Base-by-base conservation (phyloP, 495 filamentous ascomycete species). In the Aspergillus bridgeri region DNA sequence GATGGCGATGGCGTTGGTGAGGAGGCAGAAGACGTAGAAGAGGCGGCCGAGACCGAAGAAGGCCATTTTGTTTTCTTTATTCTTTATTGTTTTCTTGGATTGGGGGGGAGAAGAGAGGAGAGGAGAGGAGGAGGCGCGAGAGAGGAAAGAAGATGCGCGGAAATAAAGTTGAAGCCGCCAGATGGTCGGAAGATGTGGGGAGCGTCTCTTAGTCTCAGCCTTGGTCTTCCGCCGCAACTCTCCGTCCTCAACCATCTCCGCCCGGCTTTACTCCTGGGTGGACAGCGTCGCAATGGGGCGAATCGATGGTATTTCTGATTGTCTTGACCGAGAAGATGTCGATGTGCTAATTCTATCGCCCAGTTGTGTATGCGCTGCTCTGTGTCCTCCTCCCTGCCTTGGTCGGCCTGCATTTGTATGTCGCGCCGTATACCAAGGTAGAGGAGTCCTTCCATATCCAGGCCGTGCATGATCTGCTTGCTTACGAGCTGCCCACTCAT, bases 371-470 rank as follows among this genome's bases (percentile, higher is more conserved):
- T 52, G 64, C 46, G 52, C 58, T 83, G 29, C 74, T 87, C 43
- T 74, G 71, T 17, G 68, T 82, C 56, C 71, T 83, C 25, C 81
- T 96, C 56, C 87, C 89, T 2, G 60, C 69, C 2, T 68, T 91
- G 38, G 82, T 96, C 60, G 67, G 92, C 19, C 50, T 90, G 23
- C 93, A 99, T 70, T 82, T 96, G 50, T 58, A 85, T 54, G 71
- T 83, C 8, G 86, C 95, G 17, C 95, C 94, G 1, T 97, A 94
- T 76, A 97, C 95, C 49, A 99, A 99, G 72, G 95, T 99, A 54
- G 94, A 99, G 69, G 94, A 99, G 75, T 97, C 92, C 0, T 99
- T 99, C 82, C 96, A 96, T 63, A 85, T 98, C 52, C 94, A 99
- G 69, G 94, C 94, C 0, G 86, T 86, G 6, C 95, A 98, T 71